These are phyloP conservation scores for Serendipita sp. DNA, from an alignment of 768 basidiomycete genomes.

Conservation along the genomic window DNA sequence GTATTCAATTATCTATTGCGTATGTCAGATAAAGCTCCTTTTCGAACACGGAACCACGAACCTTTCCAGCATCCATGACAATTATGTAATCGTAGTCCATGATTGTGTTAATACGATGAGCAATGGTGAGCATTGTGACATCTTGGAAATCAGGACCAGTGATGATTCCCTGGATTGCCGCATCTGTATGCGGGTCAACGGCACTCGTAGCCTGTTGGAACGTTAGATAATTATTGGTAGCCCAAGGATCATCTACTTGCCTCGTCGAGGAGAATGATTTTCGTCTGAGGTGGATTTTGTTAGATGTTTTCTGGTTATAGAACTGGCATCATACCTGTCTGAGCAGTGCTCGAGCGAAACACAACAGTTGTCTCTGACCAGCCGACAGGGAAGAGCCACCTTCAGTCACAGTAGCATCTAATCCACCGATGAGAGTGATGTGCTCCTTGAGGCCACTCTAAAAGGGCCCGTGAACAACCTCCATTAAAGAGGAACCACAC, in stretches of 20 bases:
- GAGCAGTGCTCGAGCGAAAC: slow-evolving; percentile 72
- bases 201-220: slow-evolving; percentile 49
- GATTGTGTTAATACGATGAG: slow-evolving; percentile 76
- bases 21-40: neutral
- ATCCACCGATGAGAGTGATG: slow-evolving; percentile 46
- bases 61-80: slow-evolving; percentile 66
- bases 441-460: slow-evolving; percentile 55
- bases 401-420: slow-evolving; percentile 61
- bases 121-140: slow-evolving; percentile 76
- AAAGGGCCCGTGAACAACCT: neutral
- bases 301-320: slow-evolving; percentile 5
- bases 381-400: slow-evolving; percentile 67
- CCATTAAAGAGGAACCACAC: slow-evolving; percentile 13
- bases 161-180: slow-evolving; percentile 76
- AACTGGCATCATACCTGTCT: slow-evolving; percentile 17
- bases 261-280: slow-evolving; percentile 87
- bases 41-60: slow-evolving; percentile 16
- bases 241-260: slow-evolving; percentile 23
- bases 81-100: slow-evolving; percentile 65
- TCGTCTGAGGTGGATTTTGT: slow-evolving; percentile 30
- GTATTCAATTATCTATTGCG: slow-evolving; percentile 49
- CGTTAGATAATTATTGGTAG: neutral
- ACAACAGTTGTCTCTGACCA: slow-evolving; percentile 77
- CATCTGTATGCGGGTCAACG: slow-evolving; percentile 81
- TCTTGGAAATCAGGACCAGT: slow-evolving; percentile 58